Conservation (phyloP, 1,139 yeast species). For the Pichia sp. region DNA sequence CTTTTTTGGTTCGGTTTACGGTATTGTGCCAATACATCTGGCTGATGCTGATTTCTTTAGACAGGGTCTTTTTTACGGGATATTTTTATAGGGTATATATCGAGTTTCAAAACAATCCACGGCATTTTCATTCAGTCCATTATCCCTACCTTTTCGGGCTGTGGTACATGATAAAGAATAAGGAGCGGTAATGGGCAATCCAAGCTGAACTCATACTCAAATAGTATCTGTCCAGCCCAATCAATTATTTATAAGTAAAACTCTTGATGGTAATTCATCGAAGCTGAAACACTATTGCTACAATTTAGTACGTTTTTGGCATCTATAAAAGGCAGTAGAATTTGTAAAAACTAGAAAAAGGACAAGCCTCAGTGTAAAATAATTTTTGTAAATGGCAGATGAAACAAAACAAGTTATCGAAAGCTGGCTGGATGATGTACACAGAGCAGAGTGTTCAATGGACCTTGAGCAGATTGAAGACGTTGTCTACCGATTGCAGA, state of each 20-base stretch:
- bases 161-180: background rate
- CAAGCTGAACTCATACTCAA: background rate
- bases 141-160: background rate
- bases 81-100: background rate
- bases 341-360: background rate
- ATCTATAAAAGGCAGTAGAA: background rate
- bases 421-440: slow-evolving; percentile 5
- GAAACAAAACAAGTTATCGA: slow-evolving; percentile 1
- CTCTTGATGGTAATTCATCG: background rate
- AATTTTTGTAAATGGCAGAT: background rate
- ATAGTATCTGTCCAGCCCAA: background rate
- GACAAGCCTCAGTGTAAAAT: background rate
- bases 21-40: background rate
- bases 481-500: background rate
- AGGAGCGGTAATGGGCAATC: background rate
- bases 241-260: too few species aligned
- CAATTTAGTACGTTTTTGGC: background rate
- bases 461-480: slow-evolving; percentile 5
- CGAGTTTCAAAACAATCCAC: too few species aligned
- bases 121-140: background rate
- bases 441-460: background rate
- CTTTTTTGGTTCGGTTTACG: background rate
- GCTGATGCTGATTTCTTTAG: background rate
- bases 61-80: background rate
- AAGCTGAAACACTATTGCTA: background rate